These are phyloP conservation scores for Beverwykella pulmonaria DNA, from an alignment of 495 filamentous ascomycete genomes.

Conservation along the genomic window DNA sequence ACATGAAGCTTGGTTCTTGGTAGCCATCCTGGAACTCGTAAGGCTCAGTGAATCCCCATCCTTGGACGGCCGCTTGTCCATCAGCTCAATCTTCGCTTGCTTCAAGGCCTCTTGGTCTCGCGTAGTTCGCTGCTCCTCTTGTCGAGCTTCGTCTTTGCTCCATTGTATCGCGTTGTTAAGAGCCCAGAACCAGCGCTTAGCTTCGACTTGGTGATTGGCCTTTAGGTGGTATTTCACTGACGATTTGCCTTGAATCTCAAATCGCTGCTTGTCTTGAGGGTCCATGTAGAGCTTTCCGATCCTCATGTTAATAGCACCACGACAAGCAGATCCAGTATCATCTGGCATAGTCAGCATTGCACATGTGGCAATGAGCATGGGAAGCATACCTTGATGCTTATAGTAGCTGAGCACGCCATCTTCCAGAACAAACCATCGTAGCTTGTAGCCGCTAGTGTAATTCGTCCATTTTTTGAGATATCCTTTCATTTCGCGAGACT, in stretches of 20 bases:
- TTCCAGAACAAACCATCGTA: slow-evolving; percentile 96
- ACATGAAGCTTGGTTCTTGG: slow-evolving; percentile 33
- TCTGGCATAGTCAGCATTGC: slow-evolving; percentile 53
- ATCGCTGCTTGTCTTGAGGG: slow-evolving; percentile 91
- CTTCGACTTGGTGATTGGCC: slow-evolving; percentile 92
- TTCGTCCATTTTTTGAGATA: slow-evolving; percentile 99
- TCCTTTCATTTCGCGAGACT: slow-evolving; percentile 94
- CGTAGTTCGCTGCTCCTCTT: slow-evolving; percentile 74
- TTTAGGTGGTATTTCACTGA: slow-evolving; percentile 99
- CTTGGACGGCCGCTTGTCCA: slow-evolving; percentile 48
- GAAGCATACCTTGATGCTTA: slow-evolving; percentile 82
- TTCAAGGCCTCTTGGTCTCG: slow-evolving; percentile 75
- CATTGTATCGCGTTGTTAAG: slow-evolving; percentile 98
- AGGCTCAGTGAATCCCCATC: slow-evolving; percentile 57
- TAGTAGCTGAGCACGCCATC: slow-evolving; percentile 98
- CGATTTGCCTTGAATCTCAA: slow-evolving; percentile 95
- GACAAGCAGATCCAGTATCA: slow-evolving; percentile 88
- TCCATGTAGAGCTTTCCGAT: slow-evolving; percentile 96
- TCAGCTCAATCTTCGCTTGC: slow-evolving; percentile 69
- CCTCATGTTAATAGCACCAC: slow-evolving; percentile 97
- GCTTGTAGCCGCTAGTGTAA: slow-evolving; percentile 92
- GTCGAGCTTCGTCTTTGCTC: slow-evolving; percentile 93
- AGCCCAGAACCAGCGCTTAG: slow-evolving; percentile 96
- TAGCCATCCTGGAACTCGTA: slow-evolving; percentile 33
- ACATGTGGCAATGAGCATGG: neutral